phyloP scores from a whole-genome alignment of 306 rosid species.

The Prunus salicina region DNA sequence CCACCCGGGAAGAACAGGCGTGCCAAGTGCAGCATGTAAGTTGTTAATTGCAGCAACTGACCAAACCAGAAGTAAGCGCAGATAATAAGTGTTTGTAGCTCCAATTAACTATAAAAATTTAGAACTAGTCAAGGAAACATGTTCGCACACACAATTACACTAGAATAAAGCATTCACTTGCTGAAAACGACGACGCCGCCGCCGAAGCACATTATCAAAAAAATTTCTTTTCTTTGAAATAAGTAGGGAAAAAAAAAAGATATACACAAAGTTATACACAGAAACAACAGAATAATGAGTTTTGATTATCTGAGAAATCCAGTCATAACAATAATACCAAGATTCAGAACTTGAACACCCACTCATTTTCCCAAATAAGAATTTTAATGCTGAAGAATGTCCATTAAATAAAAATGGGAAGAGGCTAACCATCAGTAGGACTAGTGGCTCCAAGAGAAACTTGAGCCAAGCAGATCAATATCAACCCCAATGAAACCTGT shows the following conservation, averaged over 20 bases:
- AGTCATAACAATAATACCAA: not conserved
- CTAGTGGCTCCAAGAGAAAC: conserved; percentile 65
- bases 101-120: not conserved
- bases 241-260: too few species aligned
- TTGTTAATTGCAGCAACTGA: conserved; percentile 80
- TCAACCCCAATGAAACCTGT: conserved; percentile 41
- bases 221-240: too few species aligned
- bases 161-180: not conserved
- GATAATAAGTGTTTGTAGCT: conserved; percentile 7
- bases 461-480: conserved; percentile 46
- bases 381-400: conserved; percentile 16
- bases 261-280: too few species aligned
- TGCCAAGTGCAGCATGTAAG: conserved; percentile 64
- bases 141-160: not conserved
- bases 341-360: conserved; percentile 5
- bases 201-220: not conserved
- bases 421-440: conserved; percentile 63
- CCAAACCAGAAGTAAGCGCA: conserved; percentile 25
- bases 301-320: not conserved
- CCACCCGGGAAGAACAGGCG: conserved; percentile 88
- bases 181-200: not conserved
- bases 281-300: too few species aligned
- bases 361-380: conserved; percentile 14
- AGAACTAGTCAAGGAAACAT: not conserved
- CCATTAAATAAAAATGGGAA: not conserved